Conservation (phyloP, 768 basidiomycete genomes). For the Polyporus arcularius region DNA sequence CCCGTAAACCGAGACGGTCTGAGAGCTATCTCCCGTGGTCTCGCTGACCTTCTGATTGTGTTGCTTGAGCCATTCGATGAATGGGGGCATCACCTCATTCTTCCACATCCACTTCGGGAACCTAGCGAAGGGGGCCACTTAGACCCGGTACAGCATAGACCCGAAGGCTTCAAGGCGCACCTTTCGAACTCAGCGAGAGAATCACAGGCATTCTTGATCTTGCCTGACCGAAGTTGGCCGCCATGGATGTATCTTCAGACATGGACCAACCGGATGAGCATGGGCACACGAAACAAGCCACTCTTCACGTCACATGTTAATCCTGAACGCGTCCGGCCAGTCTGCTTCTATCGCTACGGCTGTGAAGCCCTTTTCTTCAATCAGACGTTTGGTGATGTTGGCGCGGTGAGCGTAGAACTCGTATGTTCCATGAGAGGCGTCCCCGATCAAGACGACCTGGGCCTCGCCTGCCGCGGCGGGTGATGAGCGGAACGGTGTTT, state of each 20-base stretch:
- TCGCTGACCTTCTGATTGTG: conserved; percentile 22
- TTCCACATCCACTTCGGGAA: conserved; percentile 37
- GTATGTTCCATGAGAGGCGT: conserved; percentile 33
- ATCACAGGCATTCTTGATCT: conserved; percentile 18
- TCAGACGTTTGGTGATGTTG: conserved; percentile 30
- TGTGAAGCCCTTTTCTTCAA: conserved; percentile 32
- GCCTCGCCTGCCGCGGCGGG: conserved; percentile 23
- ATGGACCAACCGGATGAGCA: neutral
- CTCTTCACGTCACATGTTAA: conserved; percentile 25
- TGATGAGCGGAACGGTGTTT: neutral
- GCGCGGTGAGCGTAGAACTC: conserved; percentile 34
- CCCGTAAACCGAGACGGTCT: conserved; percentile 29
- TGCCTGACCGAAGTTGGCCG: conserved; percentile 10
- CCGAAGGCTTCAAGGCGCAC: conserved; percentile 7
- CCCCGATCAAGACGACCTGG: conserved; percentile 32
- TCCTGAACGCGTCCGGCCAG: conserved; percentile 35
- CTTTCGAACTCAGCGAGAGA: conserved; percentile 24
- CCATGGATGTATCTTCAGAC: conserved; percentile 23
- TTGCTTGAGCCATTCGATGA: conserved; percentile 26
- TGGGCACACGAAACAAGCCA: neutral
- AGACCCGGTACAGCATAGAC: neutral
- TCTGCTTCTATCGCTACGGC: conserved; percentile 32
- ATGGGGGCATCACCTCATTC: conserved; percentile 30
- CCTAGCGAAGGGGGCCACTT: neutral
- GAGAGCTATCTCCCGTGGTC: conserved; percentile 14